A percentile compares a stretch with the other conserved stretches of the same genome.
Evolutionary conservation across 169 alveolate genomes (phyloP).

Genomic region (Plasmodium berghei): DNA sequence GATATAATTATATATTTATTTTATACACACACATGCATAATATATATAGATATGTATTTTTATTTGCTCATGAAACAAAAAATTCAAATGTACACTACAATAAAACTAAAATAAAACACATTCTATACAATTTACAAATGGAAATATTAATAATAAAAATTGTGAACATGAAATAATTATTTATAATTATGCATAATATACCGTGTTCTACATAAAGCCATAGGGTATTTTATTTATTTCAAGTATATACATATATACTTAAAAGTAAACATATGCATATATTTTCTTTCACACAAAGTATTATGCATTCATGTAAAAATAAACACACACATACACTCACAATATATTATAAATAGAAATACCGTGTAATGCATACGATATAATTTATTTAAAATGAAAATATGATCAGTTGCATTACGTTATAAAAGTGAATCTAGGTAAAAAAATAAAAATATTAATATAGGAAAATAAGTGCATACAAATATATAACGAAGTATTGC

Average conservation of each 20-base stretch:
- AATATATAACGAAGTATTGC: not conserved
- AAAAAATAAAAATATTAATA: conserved; percentile 7
- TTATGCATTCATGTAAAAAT: not conserved
- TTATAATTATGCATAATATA: not conserved
- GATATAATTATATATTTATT: not conserved
- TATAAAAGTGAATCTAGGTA: not conserved
- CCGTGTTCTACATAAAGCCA: conserved; percentile 3
- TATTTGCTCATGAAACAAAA: not conserved
- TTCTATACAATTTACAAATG: not conserved
- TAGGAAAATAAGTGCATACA: conserved; percentile 3
- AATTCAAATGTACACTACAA: conserved; percentile 1
- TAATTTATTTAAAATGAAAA: too few species aligned
- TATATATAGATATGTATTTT: conserved; percentile 14
- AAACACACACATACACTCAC: not conserved
- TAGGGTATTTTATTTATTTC: not conserved
- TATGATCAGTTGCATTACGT: conserved; percentile 4
- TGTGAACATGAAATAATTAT: not conserved
- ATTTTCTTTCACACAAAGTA: not conserved
- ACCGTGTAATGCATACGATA: not conserved
- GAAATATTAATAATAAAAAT: not conserved
- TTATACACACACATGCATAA: not conserved
- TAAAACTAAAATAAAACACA: not conserved
- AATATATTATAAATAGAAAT: not conserved
- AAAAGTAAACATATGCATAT: not conserved
- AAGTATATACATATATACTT: not conserved